phyloP scores from a whole-genome alignment of 2,329 filamentous ascomycete species.

The Dactylellina sp. region DNA sequence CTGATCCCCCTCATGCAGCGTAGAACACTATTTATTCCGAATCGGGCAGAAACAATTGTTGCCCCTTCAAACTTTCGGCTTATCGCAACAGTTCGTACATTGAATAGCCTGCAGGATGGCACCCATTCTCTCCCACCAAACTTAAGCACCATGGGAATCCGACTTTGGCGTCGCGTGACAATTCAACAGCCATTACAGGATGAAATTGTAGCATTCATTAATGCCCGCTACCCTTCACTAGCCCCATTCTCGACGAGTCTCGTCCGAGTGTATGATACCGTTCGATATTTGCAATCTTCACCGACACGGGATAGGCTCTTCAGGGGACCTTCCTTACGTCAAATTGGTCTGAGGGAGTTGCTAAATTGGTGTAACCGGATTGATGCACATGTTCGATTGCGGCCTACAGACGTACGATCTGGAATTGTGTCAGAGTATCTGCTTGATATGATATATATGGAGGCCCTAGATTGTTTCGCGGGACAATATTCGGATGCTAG shows the following conservation, averaged over 20 bases:
- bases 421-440: constrained; percentile 73
- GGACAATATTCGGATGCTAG: constrained; percentile 77
- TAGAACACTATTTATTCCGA: constrained; percentile 89
- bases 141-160: constrained; percentile 78
- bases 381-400: constrained; percentile 65
- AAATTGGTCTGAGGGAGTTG: constrained; percentile 75
- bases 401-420: constrained; percentile 32
- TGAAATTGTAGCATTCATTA: constrained; percentile 81
- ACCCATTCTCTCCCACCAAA: constrained; percentile 74
- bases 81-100: constrained; percentile 88
- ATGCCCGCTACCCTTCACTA: constrained; percentile 77
- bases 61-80: constrained; percentile 88
- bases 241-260: constrained; percentile 70
- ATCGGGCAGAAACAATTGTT: constrained; percentile 83
- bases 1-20: constrained; percentile 91
- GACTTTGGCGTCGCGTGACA: constrained; percentile 85
- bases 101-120: constrained; percentile 70
- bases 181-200: constrained; percentile 74
- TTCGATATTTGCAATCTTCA: constrained; percentile 60
- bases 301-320: constrained; percentile 58
- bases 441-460: constrained; percentile 87
- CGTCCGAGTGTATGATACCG: constrained; percentile 64
- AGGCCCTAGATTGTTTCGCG: constrained; percentile 91
- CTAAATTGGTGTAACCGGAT: constrained; percentile 91
- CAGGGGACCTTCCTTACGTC: constrained; percentile 44